These are phyloP conservation scores for Trichoderma koningiopsis DNA, from an alignment of 2,329 filamentous ascomycete species.

Conservation along the genomic window DNA sequence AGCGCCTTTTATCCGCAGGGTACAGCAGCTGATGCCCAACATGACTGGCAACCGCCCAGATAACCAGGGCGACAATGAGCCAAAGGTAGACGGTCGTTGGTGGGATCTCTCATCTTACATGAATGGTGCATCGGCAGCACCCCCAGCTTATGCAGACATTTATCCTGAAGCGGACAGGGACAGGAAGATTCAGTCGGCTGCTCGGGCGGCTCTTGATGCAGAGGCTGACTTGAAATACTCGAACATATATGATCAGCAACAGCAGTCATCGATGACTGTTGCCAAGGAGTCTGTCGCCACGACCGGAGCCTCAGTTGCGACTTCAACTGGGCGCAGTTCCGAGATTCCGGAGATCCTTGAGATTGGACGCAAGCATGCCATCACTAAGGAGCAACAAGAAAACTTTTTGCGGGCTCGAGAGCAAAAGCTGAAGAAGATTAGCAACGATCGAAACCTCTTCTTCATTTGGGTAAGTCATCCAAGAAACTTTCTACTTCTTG, in stretches of 20 bases:
- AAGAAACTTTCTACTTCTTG: background rate
- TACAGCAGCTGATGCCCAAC: slow-evolving; percentile 72
- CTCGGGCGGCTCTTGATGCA: slow-evolving; percentile 59
- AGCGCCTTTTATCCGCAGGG: slow-evolving; percentile 67
- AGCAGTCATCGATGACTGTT: slow-evolving; percentile 13
- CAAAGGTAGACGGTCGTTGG: slow-evolving; percentile 60
- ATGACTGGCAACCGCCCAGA: slow-evolving; percentile 54
- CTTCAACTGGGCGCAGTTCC: slow-evolving; percentile 36
- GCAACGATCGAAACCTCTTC: slow-evolving; percentile 67
- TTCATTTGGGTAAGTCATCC: slow-evolving; percentile 66
- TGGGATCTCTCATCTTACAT: slow-evolving; percentile 66
- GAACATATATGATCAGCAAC: slow-evolving; percentile 51
- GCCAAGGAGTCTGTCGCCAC: background rate
- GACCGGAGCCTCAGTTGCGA: background rate
- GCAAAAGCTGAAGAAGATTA: slow-evolving; percentile 63
- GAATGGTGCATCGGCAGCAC: slow-evolving; percentile 53
- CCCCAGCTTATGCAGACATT: slow-evolving; percentile 78
- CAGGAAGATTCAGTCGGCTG: slow-evolving; percentile 60
- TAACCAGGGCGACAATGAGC: slow-evolving; percentile 42
- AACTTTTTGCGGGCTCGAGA: slow-evolving; percentile 63
- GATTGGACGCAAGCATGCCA: slow-evolving; percentile 64
- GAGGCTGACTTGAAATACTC: slow-evolving; percentile 62
- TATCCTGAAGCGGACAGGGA: slow-evolving; percentile 62
- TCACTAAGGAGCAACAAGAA: slow-evolving; percentile 67
- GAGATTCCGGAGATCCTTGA: slow-evolving; percentile 51